Percentiles rank a stretch among this genome's conserved stretches.
Conservation (phyloP, 768 basidiomycete genomes). For the Termitomyces titanicus region DNA sequence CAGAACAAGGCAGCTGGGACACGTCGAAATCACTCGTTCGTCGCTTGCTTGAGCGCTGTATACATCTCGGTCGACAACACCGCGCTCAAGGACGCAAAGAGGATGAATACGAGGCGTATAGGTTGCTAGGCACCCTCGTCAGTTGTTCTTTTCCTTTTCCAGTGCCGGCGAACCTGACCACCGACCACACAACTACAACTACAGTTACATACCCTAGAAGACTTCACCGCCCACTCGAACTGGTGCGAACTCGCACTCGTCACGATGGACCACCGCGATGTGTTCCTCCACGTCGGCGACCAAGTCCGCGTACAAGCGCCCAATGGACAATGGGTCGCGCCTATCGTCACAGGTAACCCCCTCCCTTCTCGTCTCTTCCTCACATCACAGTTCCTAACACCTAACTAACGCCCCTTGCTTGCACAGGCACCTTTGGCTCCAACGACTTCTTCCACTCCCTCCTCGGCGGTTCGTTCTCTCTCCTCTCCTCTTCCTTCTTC, state of each 20-base stretch:
- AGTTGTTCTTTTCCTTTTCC: conserved; percentile 29
- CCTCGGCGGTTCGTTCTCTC: conserved; percentile 45
- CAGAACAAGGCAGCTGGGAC: conserved; percentile 79
- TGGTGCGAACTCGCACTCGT: conserved; percentile 84
- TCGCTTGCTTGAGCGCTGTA: conserved; percentile 71
- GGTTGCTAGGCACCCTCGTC: conserved; percentile 65
- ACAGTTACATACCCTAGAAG: conserved; percentile 78
- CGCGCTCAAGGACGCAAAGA: conserved; percentile 53
- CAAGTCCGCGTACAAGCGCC: conserved; percentile 71
- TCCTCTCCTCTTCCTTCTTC: background rate
- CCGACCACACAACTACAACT: background rate
- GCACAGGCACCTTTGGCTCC: conserved; percentile 65
- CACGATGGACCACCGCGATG: conserved; percentile 65
- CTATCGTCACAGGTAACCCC: conserved; percentile 68
- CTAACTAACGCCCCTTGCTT: background rate
- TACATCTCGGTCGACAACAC: conserved; percentile 69
- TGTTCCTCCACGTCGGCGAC: conserved; percentile 88
- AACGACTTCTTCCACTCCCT: conserved; percentile 79
- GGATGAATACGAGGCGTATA: conserved; percentile 76
- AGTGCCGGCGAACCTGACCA: too few relatives aligned
- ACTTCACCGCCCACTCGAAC: conserved; percentile 88
- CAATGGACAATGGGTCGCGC: conserved; percentile 71
- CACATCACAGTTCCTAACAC: too few relatives aligned
- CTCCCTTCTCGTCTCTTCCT: background rate
- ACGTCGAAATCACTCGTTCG: conserved; percentile 80